A percentile compares a stretch with the other conserved stretches of the same genome.
These are phyloP conservation scores for Acacia pycnantha DNA, from an alignment of 331 rosid species.

Conservation along the genomic window DNA sequence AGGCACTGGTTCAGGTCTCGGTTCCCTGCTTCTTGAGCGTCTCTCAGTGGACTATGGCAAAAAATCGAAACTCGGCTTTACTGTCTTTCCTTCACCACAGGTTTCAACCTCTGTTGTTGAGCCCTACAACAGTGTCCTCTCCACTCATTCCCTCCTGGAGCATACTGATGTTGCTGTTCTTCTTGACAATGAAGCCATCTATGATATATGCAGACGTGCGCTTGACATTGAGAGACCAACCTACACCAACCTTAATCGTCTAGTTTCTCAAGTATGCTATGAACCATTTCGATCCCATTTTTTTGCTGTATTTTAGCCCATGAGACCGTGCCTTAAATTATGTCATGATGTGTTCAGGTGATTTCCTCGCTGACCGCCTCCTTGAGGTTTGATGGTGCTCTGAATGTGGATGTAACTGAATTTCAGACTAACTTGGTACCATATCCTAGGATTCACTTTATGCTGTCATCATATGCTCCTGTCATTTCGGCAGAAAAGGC, in stretches of 20 bases:
- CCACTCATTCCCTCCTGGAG: conserved; percentile 52
- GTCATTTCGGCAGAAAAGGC: conserved; percentile 52
- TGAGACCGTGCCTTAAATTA: not conserved
- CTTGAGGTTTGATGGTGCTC: conserved; percentile 51
- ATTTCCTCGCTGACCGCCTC: conserved; percentile 51
- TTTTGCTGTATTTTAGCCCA: not conserved
- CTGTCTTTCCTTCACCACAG: conserved; percentile 51
- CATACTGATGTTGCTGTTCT: conserved; percentile 48
- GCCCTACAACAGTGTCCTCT: conserved; percentile 53
- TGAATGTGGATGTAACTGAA: conserved; percentile 52
- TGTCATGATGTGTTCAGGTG: conserved; percentile 27
- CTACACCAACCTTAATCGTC: conserved; percentile 47
- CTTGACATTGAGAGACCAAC: conserved; percentile 54
- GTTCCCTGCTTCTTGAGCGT: conserved; percentile 46
- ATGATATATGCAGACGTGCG: conserved; percentile 50
- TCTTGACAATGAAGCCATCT: conserved; percentile 50
- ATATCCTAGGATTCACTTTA: conserved; percentile 51
- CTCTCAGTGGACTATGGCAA: conserved; percentile 51
- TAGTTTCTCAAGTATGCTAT: conserved; percentile 43
- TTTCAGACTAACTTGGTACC: conserved; percentile 52
- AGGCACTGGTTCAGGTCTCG: conserved; percentile 50
- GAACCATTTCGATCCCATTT: not conserved
- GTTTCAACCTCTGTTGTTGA: conserved; percentile 56
- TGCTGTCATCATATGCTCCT: conserved; percentile 55
- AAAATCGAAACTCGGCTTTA: conserved; percentile 50